Percentiles rank a stretch among this genome's conserved stretches.
These are phyloP conservation scores for Kwoniella pini DNA, from an alignment of 768 basidiomycete species.

Conservation along the genomic window DNA sequence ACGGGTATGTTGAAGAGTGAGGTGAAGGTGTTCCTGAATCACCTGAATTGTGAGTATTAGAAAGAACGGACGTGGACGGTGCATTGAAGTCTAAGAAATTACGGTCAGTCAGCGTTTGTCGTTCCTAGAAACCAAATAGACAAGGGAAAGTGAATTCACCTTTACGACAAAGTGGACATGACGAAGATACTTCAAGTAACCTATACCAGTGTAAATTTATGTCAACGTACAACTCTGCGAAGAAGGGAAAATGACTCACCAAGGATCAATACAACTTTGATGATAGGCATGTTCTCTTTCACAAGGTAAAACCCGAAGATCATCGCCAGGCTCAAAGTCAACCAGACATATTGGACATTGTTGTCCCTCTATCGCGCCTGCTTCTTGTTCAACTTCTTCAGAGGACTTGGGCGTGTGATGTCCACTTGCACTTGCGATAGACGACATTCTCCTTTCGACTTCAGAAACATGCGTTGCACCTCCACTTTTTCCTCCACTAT, in stretches of 20 bases:
- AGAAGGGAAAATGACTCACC: constrained; percentile 34
- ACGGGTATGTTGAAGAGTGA: constrained; percentile 10
- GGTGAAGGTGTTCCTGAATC: constrained; percentile 15
- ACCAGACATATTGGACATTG: constrained; percentile 94
- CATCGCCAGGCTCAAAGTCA: constrained; percentile 92
- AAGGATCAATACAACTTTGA: constrained; percentile 80
- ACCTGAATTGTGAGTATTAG: constrained; percentile 7
- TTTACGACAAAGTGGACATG: constrained; percentile 89
- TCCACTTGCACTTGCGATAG: constrained; percentile 18
- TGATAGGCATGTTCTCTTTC: constrained; percentile 90
- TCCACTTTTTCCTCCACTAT: background rate
- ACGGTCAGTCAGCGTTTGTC: background rate
- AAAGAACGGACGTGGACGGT: constrained; percentile 14
- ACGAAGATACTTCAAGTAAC: constrained; percentile 83
- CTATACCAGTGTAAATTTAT: constrained; percentile 55
- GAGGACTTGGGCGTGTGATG: background rate
- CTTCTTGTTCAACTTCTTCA: background rate
- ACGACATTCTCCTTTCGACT: constrained; percentile 1
- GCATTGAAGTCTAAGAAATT: constrained; percentile 35
- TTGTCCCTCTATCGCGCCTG: constrained; percentile 53
- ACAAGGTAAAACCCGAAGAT: constrained; percentile 84
- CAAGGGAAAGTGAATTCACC: constrained; percentile 58
- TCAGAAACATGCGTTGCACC: constrained; percentile 3
- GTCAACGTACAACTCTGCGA: background rate
- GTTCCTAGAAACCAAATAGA: background rate